These are phyloP conservation scores for Ilex asprella DNA, from an alignment of 257 asterid species.

Conservation along the genomic window DNA sequence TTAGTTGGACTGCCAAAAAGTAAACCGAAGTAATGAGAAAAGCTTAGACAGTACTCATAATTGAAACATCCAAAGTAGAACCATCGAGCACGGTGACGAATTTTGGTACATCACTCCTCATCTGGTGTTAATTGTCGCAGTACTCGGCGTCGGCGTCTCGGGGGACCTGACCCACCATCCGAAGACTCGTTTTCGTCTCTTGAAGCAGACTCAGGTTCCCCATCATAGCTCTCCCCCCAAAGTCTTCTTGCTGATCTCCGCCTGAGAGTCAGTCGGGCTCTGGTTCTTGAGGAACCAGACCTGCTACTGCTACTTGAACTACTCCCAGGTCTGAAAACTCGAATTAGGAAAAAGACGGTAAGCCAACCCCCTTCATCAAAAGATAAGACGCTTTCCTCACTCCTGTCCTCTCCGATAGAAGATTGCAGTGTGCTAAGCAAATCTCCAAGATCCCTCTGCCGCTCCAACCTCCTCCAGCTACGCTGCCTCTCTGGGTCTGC, in stretches of 20 bases:
- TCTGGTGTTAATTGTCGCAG: constrained; percentile 31
- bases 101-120: constrained; percentile 7
- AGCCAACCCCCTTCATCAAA: constrained; percentile 63
- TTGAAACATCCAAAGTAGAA: no score
- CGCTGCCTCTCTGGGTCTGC: constrained; percentile 83
- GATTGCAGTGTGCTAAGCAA: constrained; percentile 68
- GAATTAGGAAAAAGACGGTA: constrained; percentile 59
- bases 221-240: constrained; percentile 62
- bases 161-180: constrained; percentile 18
- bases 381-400: constrained; percentile 44
- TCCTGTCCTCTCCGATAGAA: constrained; percentile 57
- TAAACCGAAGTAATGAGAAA: no score
- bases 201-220: constrained; percentile 30
- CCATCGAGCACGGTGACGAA: no score
- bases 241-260: constrained; percentile 50
- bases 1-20: no score
- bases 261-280: constrained; percentile 39
- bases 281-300: constrained; percentile 44
- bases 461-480: constrained; percentile 73
- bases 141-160: constrained; percentile 18
- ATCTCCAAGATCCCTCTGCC: constrained; percentile 78
- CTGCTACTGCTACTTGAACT: constrained; percentile 36
- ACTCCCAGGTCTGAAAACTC: constrained; percentile 51
- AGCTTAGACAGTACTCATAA: no score
- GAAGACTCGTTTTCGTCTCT: constrained; percentile 36